Evolutionary conservation across 2,329 filamentous ascomycete species (phyloP).

Genomic region (Cladosporium oxysporum): DNA sequence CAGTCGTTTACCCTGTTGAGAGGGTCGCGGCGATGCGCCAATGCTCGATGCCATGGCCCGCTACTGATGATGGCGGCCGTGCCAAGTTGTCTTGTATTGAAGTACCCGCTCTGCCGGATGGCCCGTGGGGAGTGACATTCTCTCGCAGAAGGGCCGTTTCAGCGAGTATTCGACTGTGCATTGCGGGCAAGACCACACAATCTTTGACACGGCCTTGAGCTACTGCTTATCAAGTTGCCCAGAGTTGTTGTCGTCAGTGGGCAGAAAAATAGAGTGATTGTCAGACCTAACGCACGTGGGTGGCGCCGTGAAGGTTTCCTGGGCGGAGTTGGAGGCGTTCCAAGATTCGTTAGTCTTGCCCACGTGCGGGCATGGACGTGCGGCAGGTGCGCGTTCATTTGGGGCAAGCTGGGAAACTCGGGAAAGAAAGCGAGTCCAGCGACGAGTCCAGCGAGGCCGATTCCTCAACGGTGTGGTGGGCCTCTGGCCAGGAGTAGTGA

Average conservation of each 20-base stretch:
- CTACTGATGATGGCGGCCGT: slow-evolving; percentile 15
- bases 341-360: not conserved
- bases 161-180: not conserved
- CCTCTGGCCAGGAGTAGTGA: not conserved
- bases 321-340: not conserved
- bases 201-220: not conserved
- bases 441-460: not conserved
- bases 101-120: slow-evolving; percentile 13
- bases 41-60: slow-evolving; percentile 20
- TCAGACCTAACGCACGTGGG: slow-evolving; percentile 11
- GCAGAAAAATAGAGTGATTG: not conserved
- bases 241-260: not conserved
- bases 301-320: slow-evolving; percentile 14
- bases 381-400: not conserved
- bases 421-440: not conserved
- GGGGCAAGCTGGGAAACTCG: slow-evolving; percentile 1
- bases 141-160: not conserved
- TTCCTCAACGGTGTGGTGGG: not conserved
- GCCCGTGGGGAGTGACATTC: not conserved
- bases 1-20: slow-evolving; percentile 10
- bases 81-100: slow-evolving; percentile 19
- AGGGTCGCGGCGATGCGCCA: slow-evolving; percentile 11
- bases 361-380: slow-evolving; percentile 3
- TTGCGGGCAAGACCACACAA: not conserved
- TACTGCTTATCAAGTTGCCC: not conserved